Evolutionary conservation across 2,329 filamentous ascomycete genomes (phyloP), one percentile per base, ranked within the genome.

Genomic region (Periconia digitata): DNA sequence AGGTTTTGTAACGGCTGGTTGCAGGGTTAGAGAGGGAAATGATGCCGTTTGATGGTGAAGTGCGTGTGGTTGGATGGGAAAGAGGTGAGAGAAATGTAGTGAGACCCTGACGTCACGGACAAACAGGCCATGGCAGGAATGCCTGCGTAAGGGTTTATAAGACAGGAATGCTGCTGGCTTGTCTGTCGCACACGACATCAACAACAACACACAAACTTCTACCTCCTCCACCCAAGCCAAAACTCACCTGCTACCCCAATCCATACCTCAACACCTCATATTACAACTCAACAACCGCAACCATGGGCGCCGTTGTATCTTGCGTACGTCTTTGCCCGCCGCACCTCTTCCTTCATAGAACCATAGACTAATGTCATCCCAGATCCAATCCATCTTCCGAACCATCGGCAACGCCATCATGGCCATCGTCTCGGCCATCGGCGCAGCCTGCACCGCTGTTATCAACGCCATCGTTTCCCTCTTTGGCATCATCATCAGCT

Each of bases 241-340:
- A 20, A 39, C 29, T 37, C 21, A 24, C 27, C 12, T 3, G n/a
- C 27, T 15, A 32, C 20, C 43, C 13, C 29, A 42, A 39, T 23
- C 43, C n/a, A 36, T 34, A 45, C 24, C 27, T 24, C 43, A 36
- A 46, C 34, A 32, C 27, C 8, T 15, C 12, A 32, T 32, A 27
- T 12, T 27, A 10, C 12, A 32, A 10, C 4, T 12, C 27, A 32
- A 46, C 47, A 44, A 55, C 50, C 59, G 23, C 35, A 64, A 85
- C 72, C 60, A 92, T 94, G 89, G 89, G 89, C 76, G 88, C 86
- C 73, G 85, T 94, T 66, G 79, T 90, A 59, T 92, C 88, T 70
- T 92, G 89, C 70, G 89, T 92, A 89, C 66, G 87, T 81, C 43
- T 18, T 29, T 20, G 38, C n/a, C 43, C 40, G 32, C 35, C 3